These are phyloP conservation scores for Neurospora sp. DNA, from an alignment of 495 filamentous ascomycete genomes.

Conservation along the genomic window DNA sequence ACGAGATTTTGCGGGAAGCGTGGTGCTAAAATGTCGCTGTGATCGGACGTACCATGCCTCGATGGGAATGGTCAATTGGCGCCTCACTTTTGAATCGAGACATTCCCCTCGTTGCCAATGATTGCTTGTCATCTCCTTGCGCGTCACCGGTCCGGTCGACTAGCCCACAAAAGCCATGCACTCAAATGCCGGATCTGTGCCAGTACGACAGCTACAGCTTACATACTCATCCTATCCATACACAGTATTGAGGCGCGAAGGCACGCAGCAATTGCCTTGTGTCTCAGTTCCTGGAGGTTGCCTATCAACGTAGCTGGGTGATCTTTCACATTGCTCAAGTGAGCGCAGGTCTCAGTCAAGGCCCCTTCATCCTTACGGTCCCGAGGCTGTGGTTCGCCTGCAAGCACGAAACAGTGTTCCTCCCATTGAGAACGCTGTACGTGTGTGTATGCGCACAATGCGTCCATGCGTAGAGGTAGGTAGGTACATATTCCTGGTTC, in stretches of 20 bases:
- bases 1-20: background rate
- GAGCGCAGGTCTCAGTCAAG: background rate
- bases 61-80: background rate
- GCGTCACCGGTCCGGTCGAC: background rate
- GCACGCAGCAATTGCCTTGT: background rate
- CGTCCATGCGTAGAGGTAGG: background rate
- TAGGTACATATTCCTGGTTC: background rate
- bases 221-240: background rate
- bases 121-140: background rate
- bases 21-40: background rate
- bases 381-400: background rate
- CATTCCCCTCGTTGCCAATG: background rate
- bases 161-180: background rate
- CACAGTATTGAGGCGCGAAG: background rate
- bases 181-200: background rate
- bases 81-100: background rate
- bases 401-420: background rate
- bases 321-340: background rate
- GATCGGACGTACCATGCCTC: background rate
- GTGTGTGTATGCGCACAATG: background rate
- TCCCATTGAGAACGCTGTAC: background rate
- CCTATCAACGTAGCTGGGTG: background rate
- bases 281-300: background rate
- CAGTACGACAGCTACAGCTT: background rate
- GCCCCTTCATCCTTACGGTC: background rate